phyloP scores from a whole-genome alignment of 164 flowering plant genomes.

The Stephania cephalantha region DNA sequence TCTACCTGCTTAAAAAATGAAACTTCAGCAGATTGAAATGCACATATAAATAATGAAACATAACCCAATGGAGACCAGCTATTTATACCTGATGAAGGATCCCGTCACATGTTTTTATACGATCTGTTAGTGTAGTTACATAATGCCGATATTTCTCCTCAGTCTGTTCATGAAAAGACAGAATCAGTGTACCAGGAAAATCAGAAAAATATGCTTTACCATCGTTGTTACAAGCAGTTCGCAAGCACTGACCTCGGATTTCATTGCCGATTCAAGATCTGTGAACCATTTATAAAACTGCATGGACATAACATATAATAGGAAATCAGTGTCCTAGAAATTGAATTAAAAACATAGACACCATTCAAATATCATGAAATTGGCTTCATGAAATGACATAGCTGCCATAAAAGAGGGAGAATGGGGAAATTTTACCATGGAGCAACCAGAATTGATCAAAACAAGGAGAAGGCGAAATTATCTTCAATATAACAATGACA shows the following conservation, averaged over 20 bases:
- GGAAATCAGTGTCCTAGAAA: not conserved
- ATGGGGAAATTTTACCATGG: not conserved
- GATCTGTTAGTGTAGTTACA: conserved; percentile 69
- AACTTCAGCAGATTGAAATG: conserved; percentile 8
- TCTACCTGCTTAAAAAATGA: conserved; percentile 62
- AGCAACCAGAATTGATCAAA: not conserved
- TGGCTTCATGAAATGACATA: not conserved
- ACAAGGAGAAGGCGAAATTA: not conserved
- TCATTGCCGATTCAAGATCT: conserved; percentile 92
- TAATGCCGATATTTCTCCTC: conserved; percentile 96
- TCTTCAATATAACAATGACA: not conserved
- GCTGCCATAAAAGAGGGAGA: not conserved
- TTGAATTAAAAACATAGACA: not conserved
- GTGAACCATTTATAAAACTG: conserved; percentile 98
- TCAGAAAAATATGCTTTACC: not conserved
- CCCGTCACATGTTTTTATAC: conserved; percentile 84
- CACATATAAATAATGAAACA: not conserved
- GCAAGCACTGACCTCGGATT: conserved; percentile 72
- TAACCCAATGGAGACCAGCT: not conserved
- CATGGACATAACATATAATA: conserved; percentile 13
- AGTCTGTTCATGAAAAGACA: conserved; percentile 45
- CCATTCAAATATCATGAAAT: not conserved
- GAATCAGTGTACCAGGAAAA: conserved; percentile 9
- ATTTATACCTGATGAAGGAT: conserved; percentile 62
- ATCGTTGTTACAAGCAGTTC: conserved; percentile 1